Base-by-base conservation (phyloP, 768 basidiomycete genomes). In the Pisolithus marmoratus region DNA sequence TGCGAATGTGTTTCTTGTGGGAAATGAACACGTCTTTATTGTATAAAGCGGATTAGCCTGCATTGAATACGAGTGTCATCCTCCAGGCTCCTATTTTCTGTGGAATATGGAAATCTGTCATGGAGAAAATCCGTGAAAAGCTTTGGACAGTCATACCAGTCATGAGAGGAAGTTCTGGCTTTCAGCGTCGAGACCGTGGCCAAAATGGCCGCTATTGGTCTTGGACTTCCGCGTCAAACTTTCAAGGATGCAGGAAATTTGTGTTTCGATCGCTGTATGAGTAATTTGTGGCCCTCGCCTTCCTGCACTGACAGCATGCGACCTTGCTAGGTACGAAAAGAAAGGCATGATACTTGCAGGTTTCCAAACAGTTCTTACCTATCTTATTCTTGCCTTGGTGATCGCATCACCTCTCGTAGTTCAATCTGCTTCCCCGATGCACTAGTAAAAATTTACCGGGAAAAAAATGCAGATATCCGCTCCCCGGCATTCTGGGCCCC, bases 1-100 rank as follows among this genome's bases (percentile, higher is more conserved):
- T 94, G 94, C 0, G 96, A 98, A 69, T 95, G 91, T 65, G 94
- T 55, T 95, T 92, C 74, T 93, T 93, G 71, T 92, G 87, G 84
- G 86, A 77, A 62, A 90, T 92, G 89, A 75, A 76, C 55, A 77
- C 81, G 52, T 70, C 69, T 14, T 87, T 87, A 1, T 87, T 90
- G 4, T 91, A 92, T 57, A 71, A 84, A 59, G 90, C 90, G 0
- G 73, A 77, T 49, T 96, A 85, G 62, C 90, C 91, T 0, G 77
- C 72, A 0, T 68, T 92, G 50, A 89, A 90, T 58, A 84, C 90
- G 14, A 96, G 96, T 63, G 85, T 97, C 20, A 74, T 89, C 2
- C 94, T 94, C 0, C 71, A 78, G 50, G 82, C 83, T 4, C 69
- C 72, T 23, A 61, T 61, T 5, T 73, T 96, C 51, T 76, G 72